Conservation (phyloP, 495 filamentous ascomycete species). For the Aspergillus biplanus region DNA sequence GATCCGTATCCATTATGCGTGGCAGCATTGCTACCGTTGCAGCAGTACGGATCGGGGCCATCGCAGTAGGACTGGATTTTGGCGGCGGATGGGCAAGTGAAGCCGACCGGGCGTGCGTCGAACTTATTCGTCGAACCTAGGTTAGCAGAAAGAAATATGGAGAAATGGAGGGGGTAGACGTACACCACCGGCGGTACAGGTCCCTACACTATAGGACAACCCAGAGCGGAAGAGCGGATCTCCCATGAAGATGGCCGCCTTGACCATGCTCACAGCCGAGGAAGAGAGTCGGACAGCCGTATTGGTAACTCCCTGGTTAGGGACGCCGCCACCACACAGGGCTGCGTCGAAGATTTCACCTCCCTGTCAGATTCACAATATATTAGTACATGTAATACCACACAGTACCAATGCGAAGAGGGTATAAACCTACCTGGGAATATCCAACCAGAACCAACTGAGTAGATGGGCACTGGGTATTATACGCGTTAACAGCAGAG, state of each 20-base stretch:
- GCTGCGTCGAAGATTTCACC: slow-evolving; percentile 67
- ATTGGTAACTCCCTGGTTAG: slow-evolving; percentile 53
- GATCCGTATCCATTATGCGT: too few species aligned
- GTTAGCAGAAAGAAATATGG: too few species aligned
- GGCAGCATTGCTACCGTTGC: too few species aligned
- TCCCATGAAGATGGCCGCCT: slow-evolving; percentile 67
- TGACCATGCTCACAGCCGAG: slow-evolving; percentile 52
- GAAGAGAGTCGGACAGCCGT: slow-evolving; percentile 51
- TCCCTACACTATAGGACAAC: slow-evolving; percentile 63
- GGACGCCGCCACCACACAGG: slow-evolving; percentile 62
- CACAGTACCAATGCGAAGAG: slow-evolving; percentile 57
- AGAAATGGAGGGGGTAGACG: slow-evolving; percentile 27
- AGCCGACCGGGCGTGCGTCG: too few species aligned
- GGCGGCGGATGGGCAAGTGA: too few species aligned
- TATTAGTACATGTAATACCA: not conserved
- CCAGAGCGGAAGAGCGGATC: slow-evolving; percentile 58
- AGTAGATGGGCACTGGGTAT: slow-evolving; percentile 57
- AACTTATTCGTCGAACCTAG: too few species aligned
- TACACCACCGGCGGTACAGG: slow-evolving; percentile 59
- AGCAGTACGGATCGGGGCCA: too few species aligned
- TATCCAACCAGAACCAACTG: slow-evolving; percentile 65
- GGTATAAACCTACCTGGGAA: slow-evolving; percentile 8
- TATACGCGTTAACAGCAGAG: slow-evolving; percentile 57
- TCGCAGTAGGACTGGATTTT: too few species aligned
- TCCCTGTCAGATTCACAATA: slow-evolving; percentile 47